Evolutionary conservation across 345 rosid genomes (phyloP).

Genomic region (Ricinus communis): DNA sequence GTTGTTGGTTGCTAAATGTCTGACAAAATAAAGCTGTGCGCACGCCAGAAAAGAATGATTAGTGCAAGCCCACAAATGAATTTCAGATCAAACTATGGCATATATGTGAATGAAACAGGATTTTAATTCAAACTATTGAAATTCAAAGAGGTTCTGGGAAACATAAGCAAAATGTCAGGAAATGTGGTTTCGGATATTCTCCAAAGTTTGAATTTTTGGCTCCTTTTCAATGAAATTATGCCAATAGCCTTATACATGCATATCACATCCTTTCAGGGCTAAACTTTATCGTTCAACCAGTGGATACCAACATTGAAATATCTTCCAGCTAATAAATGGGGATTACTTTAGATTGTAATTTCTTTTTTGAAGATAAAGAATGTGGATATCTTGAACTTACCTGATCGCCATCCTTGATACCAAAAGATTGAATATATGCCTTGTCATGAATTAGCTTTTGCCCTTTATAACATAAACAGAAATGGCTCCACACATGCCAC

Average conservation of each 20-base stretch:
- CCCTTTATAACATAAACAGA: conserved; percentile 10
- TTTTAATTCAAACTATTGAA: too few relatives aligned
- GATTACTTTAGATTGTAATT: background rate
- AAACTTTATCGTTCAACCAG: too few relatives aligned
- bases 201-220: too few relatives aligned
- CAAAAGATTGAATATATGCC: background rate
- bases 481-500: conserved; percentile 7
- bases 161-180: too few relatives aligned
- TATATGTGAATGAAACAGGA: too few relatives aligned
- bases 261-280: too few relatives aligned
- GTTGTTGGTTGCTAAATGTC: background rate
- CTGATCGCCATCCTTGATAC: conserved; percentile 1
- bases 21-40: conserved; percentile 6
- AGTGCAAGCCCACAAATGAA: background rate
- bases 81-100: background rate
- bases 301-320: too few relatives aligned
- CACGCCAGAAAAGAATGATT: background rate
- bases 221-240: too few relatives aligned
- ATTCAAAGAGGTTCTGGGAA: too few relatives aligned
- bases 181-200: too few relatives aligned
- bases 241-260: too few relatives aligned
- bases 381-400: background rate
- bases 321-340: background rate
- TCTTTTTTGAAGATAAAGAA: background rate
- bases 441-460: conserved; percentile 6